These are phyloP conservation scores for Boeremia exigua DNA, from an alignment of 2,329 filamentous ascomycete species.

Conservation along the genomic window DNA sequence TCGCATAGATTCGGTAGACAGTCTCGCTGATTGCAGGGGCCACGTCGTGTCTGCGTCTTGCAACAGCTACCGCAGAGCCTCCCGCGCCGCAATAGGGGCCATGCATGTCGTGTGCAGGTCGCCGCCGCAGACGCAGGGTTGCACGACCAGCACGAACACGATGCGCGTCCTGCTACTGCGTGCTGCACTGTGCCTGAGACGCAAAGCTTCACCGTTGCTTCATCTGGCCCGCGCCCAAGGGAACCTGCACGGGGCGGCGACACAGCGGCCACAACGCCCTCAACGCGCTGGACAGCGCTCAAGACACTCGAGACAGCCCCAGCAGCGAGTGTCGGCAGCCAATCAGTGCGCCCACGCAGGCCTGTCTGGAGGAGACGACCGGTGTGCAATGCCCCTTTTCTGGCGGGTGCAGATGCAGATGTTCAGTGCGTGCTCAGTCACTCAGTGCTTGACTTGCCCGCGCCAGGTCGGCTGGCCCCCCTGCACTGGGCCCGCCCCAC, in stretches of 20 bases:
- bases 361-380: constrained; percentile 2
- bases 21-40: constrained; percentile 17
- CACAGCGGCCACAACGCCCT: constrained; percentile 11
- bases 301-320: constrained; percentile 16
- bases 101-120: constrained; percentile 23
- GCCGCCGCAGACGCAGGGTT: constrained; percentile 21
- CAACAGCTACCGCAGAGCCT: constrained; percentile 16
- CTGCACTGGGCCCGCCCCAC: constrained; percentile 12
- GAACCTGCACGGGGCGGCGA: constrained; percentile 13
- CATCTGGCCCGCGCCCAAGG: constrained; percentile 14
- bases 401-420: constrained; percentile 11
- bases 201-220: constrained; percentile 17
- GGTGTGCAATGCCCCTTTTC: constrained; percentile 35
- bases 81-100: constrained; percentile 26
- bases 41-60: constrained; percentile 8
- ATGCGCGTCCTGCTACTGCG: constrained; percentile 23
- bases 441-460: constrained; percentile 6
- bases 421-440: background rate
- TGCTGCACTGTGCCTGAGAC: constrained; percentile 10
- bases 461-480: background rate
- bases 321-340: constrained; percentile 14
- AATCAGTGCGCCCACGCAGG: constrained; percentile 32
- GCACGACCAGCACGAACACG: constrained; percentile 24
- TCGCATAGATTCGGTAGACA: constrained; percentile 15
- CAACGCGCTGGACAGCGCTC: constrained; percentile 9